Base-by-base conservation (phyloP, 495 filamentous ascomycete species). In the Lasiosphaeria ovina region DNA sequence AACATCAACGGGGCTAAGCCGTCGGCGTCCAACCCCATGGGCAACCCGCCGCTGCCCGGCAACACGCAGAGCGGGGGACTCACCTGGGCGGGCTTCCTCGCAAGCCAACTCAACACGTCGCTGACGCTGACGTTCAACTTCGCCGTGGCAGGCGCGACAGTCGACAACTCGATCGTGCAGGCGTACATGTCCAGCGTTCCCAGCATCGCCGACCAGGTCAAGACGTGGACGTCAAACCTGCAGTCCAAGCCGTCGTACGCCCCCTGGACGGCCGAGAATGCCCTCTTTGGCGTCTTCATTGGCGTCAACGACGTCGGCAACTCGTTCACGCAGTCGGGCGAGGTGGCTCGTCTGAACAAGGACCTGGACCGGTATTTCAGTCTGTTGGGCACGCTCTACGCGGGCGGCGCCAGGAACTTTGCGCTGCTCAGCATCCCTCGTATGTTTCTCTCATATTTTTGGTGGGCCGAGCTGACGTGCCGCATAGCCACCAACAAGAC, bases 71-170 rank as follows among this genome's bases (percentile, higher is more conserved):
- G 33, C 35, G 60, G 60, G 10, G 54, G 54, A 4, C 33, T 24
- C n/a, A 35, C 47, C 35, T 62, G 60, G 60, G 54, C 60, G 7
- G 60, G 53, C 35, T 52, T 44, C n/a, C 60, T 62, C 1, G 60
- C 44, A 33, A 62, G 54, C 35, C 33, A 56, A 5, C 45, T 57
- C 60, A 58, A 58, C 54, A 57, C 60, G 34, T 58, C 54, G 32
- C n/a, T 40, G 35, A 62, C 60, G 11, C 55, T 57, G 10, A 33
- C 49, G 14, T 62, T 52, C 54, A 62, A 62, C 60, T 62, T 44
- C 38, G 60, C 60, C n/a, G 60, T 62, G 9, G 60, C 44, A 8
- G 60, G 60, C 12, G 60, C 60, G 24, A 62, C 60, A 4, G 60
- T 62, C 3, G 60, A 62, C 54, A 50, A 45, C 38, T 35, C 47